Base-by-base conservation (phyloP, 441 rosid species). In the Adansonia grandidieri region DNA sequence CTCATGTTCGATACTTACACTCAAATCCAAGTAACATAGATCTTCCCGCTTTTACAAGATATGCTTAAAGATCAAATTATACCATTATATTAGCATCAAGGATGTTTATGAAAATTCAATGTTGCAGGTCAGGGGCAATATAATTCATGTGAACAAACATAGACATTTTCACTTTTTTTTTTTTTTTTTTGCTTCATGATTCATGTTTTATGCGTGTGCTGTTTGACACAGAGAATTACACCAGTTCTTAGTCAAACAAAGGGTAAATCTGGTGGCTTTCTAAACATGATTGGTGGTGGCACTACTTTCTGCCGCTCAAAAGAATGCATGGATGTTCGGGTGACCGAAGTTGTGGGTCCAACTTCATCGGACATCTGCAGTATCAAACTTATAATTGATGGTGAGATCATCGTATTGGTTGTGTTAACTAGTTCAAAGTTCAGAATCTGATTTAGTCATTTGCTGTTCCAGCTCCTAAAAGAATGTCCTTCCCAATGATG, bases 271-370 rank as follows among this genome's bases (percentile, higher is more conserved):
- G 78, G 78, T 77, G 81, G 89, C 76, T 89, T 96, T 74, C 86
- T 91, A 68, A 87, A 85, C 87, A 85, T 72, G 73, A 73, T 91
- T 19, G 90, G 98, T 63, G 81, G 91, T 37, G 87, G 85, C 61
- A 77, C 83, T 54, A 71, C 82, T 45, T 54, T 54, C 37, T 76
- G 80, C 76, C 78, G 77, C 48, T 81, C 82, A 19, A 71, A 81
- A 75, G 81, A 87, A 74, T 58, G 77, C 77, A 57, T 83, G 83
- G 92, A 91, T 75, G 85, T 94, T 80, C 91, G 86, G n/a, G 96
- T 96, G 78, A 87, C 90, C 2, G 98, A 94, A 86, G 84, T 83
- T 50, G 76, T 81, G n/a, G 87, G 85, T 82, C 74, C 82, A 66
- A 81, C 83, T 51, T 78, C 83, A 11, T 74, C 85, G 74, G 85